Evolutionary conservation across 2,329 filamentous ascomycete genomes (phyloP).

Genomic region (Alternaria viburni): DNA sequence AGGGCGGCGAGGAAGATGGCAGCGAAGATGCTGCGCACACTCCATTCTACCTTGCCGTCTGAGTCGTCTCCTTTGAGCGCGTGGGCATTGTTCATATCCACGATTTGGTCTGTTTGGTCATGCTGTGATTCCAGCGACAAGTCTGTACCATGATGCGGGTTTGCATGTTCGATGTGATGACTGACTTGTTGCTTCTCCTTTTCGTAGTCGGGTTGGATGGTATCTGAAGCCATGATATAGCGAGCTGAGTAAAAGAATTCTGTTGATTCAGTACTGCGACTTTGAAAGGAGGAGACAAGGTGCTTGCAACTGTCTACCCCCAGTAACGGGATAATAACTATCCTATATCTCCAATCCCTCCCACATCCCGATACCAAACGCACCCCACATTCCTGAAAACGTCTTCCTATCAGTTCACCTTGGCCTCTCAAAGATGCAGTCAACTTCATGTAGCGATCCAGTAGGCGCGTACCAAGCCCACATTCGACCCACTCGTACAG

Average conservation of each 20-base stretch:
- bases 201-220: slow-evolving; percentile 13
- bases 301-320: neutral
- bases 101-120: slow-evolving; percentile 31
- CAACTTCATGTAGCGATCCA: neutral
- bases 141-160: slow-evolving; percentile 18
- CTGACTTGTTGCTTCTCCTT: slow-evolving; percentile 33
- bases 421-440: neutral
- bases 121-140: slow-evolving; percentile 33
- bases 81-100: slow-evolving; percentile 44
- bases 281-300: neutral
- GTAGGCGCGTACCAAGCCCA: slow-evolving; percentile 2
- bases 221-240: neutral
- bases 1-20: slow-evolving; percentile 47
- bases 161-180: slow-evolving; percentile 33
- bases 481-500: slow-evolving; percentile 2
- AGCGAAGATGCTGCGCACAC: slow-evolving; percentile 40
- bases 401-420: slow-evolving; percentile 14
- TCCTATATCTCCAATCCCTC: neutral
- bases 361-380: neutral
- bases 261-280: neutral
- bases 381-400: slow-evolving; percentile 9
- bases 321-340: neutral
- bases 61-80: slow-evolving; percentile 51
- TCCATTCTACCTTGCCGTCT: slow-evolving; percentile 50
- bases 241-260: neutral